A percentile compares a stretch with the other conserved stretches of the same genome.
phyloP scores from a whole-genome alignment of 345 rosid genomes.

The Camelina laxa region DNA sequence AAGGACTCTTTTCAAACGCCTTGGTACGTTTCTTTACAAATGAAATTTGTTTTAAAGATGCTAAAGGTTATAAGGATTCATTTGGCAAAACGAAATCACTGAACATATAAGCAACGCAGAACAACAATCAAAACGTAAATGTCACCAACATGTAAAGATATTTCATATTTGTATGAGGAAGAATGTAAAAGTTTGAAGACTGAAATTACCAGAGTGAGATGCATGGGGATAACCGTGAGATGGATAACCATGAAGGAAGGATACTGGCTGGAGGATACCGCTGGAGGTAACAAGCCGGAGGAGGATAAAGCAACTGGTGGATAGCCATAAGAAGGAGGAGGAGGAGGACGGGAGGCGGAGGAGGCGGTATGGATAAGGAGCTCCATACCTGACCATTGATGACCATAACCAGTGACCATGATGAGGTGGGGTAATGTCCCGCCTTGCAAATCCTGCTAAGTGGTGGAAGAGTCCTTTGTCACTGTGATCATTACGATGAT shows the following conservation, averaged over 20 bases:
- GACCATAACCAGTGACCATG: constrained; percentile 43
- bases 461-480: constrained; percentile 73
- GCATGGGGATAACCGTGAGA: constrained; percentile 39
- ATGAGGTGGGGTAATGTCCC: constrained; percentile 54
- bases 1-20: neutral
- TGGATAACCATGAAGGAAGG: constrained; percentile 31
- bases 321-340: constrained; percentile 54
- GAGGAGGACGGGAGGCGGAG: no score
- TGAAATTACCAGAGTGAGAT: constrained; percentile 42
- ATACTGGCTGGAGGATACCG: no score
- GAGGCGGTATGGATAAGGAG: constrained; percentile 48
- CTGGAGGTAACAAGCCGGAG: constrained; percentile 55
- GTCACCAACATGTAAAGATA: constrained; percentile 12
- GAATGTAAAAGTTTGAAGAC: constrained; percentile 2
- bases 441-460: constrained; percentile 70
- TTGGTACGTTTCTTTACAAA: constrained; percentile 1
- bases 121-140: neutral
- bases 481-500: constrained; percentile 45
- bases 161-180: constrained; percentile 2
- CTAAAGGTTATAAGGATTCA: constrained; percentile 11
- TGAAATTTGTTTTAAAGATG: neutral
- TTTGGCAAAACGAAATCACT: neutral
- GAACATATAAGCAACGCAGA: constrained; percentile 1
- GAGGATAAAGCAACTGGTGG: constrained; percentile 65
- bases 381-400: constrained; percentile 38